A percentile compares a stretch with the other conserved stretches of the same genome.
phyloP scores from a whole-genome alignment of 1,284 basidiomycete species.

The Pseudozyma sp. region DNA sequence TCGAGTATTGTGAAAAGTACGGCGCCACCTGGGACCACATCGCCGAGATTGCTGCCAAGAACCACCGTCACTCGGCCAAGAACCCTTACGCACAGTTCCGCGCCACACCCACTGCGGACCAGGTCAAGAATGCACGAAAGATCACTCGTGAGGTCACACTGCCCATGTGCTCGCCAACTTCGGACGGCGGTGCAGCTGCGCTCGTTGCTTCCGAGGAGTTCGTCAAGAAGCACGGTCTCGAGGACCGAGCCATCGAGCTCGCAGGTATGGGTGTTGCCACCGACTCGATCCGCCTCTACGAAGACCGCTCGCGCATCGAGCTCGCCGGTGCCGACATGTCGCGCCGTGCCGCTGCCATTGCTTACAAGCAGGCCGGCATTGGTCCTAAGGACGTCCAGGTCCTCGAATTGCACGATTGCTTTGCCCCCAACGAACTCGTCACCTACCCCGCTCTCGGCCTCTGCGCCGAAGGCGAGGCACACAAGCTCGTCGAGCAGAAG shows the following conservation, averaged over 20 bases:
- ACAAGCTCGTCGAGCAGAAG: constrained; percentile 79
- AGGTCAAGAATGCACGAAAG: constrained; percentile 61
- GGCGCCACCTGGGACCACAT: constrained; percentile 79
- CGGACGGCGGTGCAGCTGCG: constrained; percentile 68
- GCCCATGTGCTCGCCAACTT: constrained; percentile 87
- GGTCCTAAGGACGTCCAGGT: constrained; percentile 83
- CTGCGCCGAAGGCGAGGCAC: constrained; percentile 77
- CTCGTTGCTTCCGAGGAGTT: constrained; percentile 85
- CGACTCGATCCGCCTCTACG: constrained; percentile 60
- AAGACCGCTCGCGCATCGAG: constrained; percentile 61
- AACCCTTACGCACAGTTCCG: constrained; percentile 88
- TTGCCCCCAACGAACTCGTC: constrained; percentile 77
- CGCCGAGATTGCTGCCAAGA: constrained; percentile 81
- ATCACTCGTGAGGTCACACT: constrained; percentile 82
- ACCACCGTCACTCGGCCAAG: constrained; percentile 82
- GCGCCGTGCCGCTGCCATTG: constrained; percentile 77
- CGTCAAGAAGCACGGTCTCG: constrained; percentile 78
- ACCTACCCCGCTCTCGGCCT: constrained; percentile 86
- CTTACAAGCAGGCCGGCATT: constrained; percentile 79
- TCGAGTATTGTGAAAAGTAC: constrained; percentile 82
- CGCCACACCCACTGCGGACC: constrained; percentile 37
- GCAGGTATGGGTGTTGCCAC: constrained; percentile 62
- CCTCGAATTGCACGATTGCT: constrained; percentile 86
- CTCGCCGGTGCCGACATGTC: constrained; percentile 74
- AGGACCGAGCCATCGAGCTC: constrained; percentile 84